phyloP scores from a whole-genome alignment of 768 basidiomycete species.

The Tremella fuciformis region DNA sequence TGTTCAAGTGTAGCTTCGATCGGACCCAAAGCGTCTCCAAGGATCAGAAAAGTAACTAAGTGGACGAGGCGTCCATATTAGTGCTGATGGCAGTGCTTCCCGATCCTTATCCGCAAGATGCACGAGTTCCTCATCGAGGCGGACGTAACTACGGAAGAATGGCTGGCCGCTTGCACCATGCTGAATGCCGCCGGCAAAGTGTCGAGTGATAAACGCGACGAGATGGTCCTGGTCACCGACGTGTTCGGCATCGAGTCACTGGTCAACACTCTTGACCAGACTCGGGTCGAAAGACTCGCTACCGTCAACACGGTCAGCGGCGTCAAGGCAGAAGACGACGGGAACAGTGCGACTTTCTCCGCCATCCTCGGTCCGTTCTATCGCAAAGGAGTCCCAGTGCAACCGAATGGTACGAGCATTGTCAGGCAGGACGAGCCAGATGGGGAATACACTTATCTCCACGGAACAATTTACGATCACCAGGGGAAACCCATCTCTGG shows the following conservation, averaged over 20 bases:
- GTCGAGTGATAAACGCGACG: constrained; percentile 2
- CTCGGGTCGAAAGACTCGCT: background rate
- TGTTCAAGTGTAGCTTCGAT: background rate
- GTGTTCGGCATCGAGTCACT: constrained; percentile 1
- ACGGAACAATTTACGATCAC: too few relatives aligned
- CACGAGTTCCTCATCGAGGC: constrained; percentile 7
- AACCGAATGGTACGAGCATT: too few relatives aligned
- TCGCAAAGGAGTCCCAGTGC: too few relatives aligned
- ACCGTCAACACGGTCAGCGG: background rate
- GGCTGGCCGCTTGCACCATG: background rate
- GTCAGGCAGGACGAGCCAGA: too few relatives aligned
- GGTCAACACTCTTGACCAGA: constrained; percentile 2
- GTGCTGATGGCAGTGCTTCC: background rate
- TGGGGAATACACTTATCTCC: too few relatives aligned
- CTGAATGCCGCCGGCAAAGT: constrained; percentile 3
- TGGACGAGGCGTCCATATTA: too few relatives aligned
- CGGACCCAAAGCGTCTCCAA: background rate
- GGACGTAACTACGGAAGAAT: background rate
- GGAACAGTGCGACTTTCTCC: background rate
- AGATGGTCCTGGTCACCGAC: constrained; percentile 4
- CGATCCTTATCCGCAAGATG: constrained; percentile 4
- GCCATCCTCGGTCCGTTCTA: constrained; percentile 4
- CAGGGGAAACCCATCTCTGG: too few relatives aligned
- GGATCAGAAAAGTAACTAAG: background rate
- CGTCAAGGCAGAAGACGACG: background rate